phyloP scores from a whole-genome alignment of 441 rosid genomes.

The Populus tomentosa region DNA sequence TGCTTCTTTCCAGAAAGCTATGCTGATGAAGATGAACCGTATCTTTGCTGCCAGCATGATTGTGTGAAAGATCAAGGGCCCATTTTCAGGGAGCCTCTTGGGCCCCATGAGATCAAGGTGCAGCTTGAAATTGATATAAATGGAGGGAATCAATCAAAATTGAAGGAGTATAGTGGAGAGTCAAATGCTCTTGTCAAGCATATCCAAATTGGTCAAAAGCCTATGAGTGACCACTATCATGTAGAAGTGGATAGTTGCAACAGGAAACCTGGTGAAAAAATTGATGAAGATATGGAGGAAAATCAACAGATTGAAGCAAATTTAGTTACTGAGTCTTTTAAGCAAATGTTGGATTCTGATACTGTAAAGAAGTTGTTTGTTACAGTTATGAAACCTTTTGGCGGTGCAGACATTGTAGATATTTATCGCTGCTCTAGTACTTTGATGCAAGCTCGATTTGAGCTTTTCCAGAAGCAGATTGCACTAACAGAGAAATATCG shows the following conservation, averaged over 20 bases:
- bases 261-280: slow-evolving; percentile 37
- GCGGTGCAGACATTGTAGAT: slow-evolving; percentile 44
- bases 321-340: slow-evolving; percentile 12
- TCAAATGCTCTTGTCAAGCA: slow-evolving; percentile 50
- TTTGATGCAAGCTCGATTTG: slow-evolving; percentile 46
- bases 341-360: slow-evolving; percentile 37
- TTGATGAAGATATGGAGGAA: slow-evolving; percentile 32
- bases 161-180: slow-evolving; percentile 71
- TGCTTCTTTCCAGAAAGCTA: slow-evolving; percentile 83
- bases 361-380: slow-evolving; percentile 49
- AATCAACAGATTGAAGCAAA: slow-evolving; percentile 22
- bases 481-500: slow-evolving; percentile 63
- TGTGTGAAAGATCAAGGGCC: slow-evolving; percentile 28
- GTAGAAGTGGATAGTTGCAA: slow-evolving; percentile 41
- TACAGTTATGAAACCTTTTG: slow-evolving; percentile 40
- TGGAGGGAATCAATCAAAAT: slow-evolving; percentile 43
- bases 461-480: slow-evolving; percentile 72
- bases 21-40: slow-evolving; percentile 32
- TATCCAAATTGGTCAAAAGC: slow-evolving; percentile 38
- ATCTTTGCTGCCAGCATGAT: slow-evolving; percentile 33
- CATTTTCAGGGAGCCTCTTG: slow-evolving; percentile 20
- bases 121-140: slow-evolving; percentile 79
- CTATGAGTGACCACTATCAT: slow-evolving; percentile 21
- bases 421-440: slow-evolving; percentile 42
- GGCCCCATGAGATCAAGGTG: slow-evolving; percentile 66